A percentile compares a stretch with the other conserved stretches of the same genome.
These are phyloP conservation scores for Purpureocillium takamizusanense DNA, from an alignment of 2,329 filamentous ascomycete genomes.

Conservation along the genomic window DNA sequence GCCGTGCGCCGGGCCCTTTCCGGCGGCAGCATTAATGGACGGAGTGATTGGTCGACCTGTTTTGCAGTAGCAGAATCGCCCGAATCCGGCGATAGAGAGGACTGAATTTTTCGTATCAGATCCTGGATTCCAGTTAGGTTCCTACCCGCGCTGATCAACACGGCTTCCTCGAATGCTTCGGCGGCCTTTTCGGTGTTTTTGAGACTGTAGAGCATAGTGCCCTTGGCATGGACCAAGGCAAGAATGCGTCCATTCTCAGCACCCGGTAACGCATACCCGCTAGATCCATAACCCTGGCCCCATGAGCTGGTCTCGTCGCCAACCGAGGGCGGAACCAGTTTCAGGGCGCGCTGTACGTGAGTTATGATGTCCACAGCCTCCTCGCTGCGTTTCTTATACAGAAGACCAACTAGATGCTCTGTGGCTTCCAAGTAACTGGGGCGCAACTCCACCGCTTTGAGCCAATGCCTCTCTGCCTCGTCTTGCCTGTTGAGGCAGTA, in stretches of 20 bases:
- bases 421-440: constrained; percentile 91
- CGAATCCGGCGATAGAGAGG: constrained; percentile 45
- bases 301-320: constrained; percentile 9
- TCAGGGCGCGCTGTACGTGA: constrained; percentile 67
- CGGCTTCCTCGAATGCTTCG: constrained; percentile 87
- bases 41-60: constrained; percentile 5
- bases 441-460: constrained; percentile 69
- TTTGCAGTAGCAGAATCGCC: constrained; percentile 5
- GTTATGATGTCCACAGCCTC: constrained; percentile 85
- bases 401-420: constrained; percentile 81
- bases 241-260: constrained; percentile 88
- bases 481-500: constrained; percentile 73
- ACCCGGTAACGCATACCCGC: constrained; percentile 73
- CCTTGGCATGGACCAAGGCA: constrained; percentile 91
- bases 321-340: neutral
- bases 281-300: constrained; percentile 21
- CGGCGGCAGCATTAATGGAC: constrained; percentile 70
- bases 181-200: constrained; percentile 77
- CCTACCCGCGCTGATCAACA: constrained; percentile 76
- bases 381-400: constrained; percentile 74
- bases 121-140: constrained; percentile 62
- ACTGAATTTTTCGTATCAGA: constrained; percentile 70
- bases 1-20: constrained; percentile 78
- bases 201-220: constrained; percentile 92
- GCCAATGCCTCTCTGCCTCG: constrained; percentile 82